These are phyloP conservation scores for Myriosclerotinia curreyana DNA, from an alignment of 2,329 filamentous ascomycete genomes.

Conservation along the genomic window DNA sequence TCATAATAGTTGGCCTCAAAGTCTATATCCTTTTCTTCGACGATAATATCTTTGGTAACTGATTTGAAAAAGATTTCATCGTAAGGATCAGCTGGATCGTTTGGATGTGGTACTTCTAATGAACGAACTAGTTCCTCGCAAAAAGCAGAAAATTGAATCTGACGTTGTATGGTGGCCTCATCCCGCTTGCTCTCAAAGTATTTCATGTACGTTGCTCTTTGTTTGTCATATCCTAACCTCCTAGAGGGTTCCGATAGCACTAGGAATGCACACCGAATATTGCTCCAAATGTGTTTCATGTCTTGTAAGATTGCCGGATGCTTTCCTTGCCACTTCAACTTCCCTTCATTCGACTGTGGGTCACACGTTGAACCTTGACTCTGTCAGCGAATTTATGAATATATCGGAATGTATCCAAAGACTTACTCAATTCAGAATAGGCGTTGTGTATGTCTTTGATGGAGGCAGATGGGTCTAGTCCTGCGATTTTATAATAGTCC, in stretches of 20 bases:
- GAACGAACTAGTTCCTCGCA: background rate
- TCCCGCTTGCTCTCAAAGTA: background rate
- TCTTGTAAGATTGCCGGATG: background rate
- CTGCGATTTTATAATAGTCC: conserved; percentile 1
- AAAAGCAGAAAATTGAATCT: background rate
- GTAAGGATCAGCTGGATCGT: background rate
- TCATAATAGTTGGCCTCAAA: background rate
- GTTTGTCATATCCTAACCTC: background rate
- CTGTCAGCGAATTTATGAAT: background rate
- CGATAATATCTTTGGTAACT: background rate
- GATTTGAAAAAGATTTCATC: conserved; percentile 1
- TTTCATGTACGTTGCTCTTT: background rate
- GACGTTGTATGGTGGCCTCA: background rate
- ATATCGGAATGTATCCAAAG: background rate
- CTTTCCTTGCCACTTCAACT: background rate
- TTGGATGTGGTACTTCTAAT: background rate
- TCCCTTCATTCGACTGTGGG: background rate
- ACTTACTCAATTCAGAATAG: background rate
- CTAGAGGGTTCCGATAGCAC: background rate
- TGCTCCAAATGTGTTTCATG: conserved; percentile 4
- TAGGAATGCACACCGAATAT: background rate
- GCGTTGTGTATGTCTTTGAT: background rate
- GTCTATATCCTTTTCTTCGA: conserved; percentile 8
- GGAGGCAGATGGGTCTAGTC: conserved; percentile 9
- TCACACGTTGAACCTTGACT: background rate